Evolutionary conservation across 2,329 filamentous ascomycete genomes (phyloP).

Genomic region (Balansia obtecta): DNA sequence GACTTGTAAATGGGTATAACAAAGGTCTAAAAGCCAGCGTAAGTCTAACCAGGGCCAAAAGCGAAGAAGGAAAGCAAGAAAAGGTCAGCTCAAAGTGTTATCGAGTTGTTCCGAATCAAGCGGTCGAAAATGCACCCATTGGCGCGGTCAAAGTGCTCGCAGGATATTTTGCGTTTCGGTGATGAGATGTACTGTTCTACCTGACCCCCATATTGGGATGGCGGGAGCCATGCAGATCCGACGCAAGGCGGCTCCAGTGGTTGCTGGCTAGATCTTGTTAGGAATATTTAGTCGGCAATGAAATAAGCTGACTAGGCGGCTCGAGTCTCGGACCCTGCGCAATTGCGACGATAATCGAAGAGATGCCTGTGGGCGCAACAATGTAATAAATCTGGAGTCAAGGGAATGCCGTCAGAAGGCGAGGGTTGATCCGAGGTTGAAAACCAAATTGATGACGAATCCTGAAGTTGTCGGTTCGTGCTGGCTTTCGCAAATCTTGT

Average conservation of each 20-base stretch:
- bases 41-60: conserved; percentile 24
- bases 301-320: conserved; percentile 1
- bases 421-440: too few species aligned
- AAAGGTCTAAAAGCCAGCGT: conserved; percentile 26
- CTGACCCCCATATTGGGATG: conserved; percentile 11
- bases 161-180: conserved; percentile 4
- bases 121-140: conserved; percentile 12
- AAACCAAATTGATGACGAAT: not conserved
- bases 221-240: not conserved
- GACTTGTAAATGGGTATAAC: conserved; percentile 11
- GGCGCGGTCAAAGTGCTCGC: conserved; percentile 10
- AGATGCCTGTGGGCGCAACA: not conserved
- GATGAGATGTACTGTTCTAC: conserved; percentile 9
- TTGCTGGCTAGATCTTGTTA: conserved; percentile 2
- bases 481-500: not conserved
- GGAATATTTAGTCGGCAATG: conserved; percentile 1
- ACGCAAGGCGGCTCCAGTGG: conserved; percentile 2
- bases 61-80: conserved; percentile 14
- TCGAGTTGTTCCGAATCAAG: conserved; percentile 1
- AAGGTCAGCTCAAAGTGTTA: conserved; percentile 5
- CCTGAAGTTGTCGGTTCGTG: not conserved
- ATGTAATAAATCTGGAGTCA: not conserved
- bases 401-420: not conserved
- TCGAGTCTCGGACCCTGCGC: not conserved
- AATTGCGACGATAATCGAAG: not conserved